phyloP scores from a whole-genome alignment of 2,329 filamentous ascomycete genomes.

The Myriosclerotinia scirpicola region DNA sequence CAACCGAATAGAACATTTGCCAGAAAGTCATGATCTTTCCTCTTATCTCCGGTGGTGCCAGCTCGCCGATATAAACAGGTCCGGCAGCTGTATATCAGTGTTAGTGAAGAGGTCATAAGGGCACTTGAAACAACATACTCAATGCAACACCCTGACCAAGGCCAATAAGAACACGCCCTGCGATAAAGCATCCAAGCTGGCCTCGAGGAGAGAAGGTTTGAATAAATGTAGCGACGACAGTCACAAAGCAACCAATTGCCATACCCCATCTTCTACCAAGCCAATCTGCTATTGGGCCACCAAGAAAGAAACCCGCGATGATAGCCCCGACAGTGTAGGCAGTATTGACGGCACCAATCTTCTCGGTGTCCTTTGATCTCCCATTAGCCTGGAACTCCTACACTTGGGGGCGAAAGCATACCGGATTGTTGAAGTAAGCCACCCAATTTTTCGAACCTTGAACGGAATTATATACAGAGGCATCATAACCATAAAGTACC shows the following conservation, averaged over 20 bases:
- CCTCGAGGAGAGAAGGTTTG: slow-evolving; percentile 63
- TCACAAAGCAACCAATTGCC: slow-evolving; percentile 61
- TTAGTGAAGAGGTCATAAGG: neutral
- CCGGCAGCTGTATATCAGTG: slow-evolving; percentile 53
- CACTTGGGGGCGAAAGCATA: slow-evolving; percentile 22
- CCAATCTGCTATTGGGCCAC: slow-evolving; percentile 60
- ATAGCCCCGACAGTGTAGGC: slow-evolving; percentile 71
- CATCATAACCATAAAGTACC: slow-evolving; percentile 75
- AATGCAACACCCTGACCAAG: slow-evolving; percentile 66
- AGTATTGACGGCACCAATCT: slow-evolving; percentile 62
- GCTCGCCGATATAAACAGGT: slow-evolving; percentile 69
- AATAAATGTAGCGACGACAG: slow-evolving; percentile 67
- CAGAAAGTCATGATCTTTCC: slow-evolving; percentile 69
- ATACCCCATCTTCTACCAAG: slow-evolving; percentile 65
- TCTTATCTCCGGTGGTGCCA: slow-evolving; percentile 63
- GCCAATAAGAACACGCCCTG: slow-evolving; percentile 67
- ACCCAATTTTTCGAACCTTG: slow-evolving; percentile 68
- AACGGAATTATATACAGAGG: slow-evolving; percentile 71
- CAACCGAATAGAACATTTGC: slow-evolving; percentile 66
- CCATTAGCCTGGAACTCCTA: neutral
- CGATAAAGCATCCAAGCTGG: slow-evolving; percentile 66
- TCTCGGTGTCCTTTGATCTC: slow-evolving; percentile 39
- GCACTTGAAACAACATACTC: slow-evolving; percentile 44
- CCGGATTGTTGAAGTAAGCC: slow-evolving; percentile 54
- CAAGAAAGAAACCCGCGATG: slow-evolving; percentile 65